Evolutionary conservation across 1,284 basidiomycete genomes (phyloP), one percentile per base, ranked within the genome.

Genomic region (Cryptococcus neoformans): DNA sequence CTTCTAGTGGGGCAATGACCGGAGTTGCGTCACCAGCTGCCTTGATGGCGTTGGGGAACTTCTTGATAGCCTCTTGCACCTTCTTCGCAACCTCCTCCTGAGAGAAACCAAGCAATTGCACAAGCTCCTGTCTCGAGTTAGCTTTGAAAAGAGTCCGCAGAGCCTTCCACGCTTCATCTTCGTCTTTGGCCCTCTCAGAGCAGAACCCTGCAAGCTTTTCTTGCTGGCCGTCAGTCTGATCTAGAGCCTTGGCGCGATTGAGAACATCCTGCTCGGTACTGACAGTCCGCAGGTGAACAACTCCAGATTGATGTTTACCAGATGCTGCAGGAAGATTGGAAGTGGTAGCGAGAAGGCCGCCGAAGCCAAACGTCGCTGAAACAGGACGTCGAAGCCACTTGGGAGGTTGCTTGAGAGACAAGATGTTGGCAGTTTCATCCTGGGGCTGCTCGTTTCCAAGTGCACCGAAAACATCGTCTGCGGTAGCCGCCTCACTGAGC

Each of bases 331-430:
- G 81, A 10, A 92, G 81, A 69, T 92, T 92, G 48, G 84, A 85
- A 4, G 90, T 85, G 1, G 85, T 84, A 17, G 90, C 85, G 16
- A 99, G 82, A 67, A 89, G 87, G 46, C 95, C 95, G 12, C 94
- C 92, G 67, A 95, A 99, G 1, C 94, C 95, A 67, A 97, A 99
- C 1, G 90, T 86, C 48, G 83, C 85, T 0, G 87, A 87, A 0
- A 85, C 82, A 1, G 95, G 92, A 21, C 92, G 84, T 44, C 89
- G 86, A 44, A 98, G 84, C 96, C 96, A 98, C 73, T 93, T 96
- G 7, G 96, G 96, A 6, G 93, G 88, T 67, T 94, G 90, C 73
- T 89, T 87, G 60, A 95, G 84, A 1, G 88, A 92, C 48, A 91
- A 81, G 75, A 81, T 69, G 78, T 73, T 69, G 61, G 72, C 64